Evolutionary conservation across 306 rosid genomes (phyloP), one percentile per base, ranked within the genome.

Genomic region (Sicyos baderoa): DNA sequence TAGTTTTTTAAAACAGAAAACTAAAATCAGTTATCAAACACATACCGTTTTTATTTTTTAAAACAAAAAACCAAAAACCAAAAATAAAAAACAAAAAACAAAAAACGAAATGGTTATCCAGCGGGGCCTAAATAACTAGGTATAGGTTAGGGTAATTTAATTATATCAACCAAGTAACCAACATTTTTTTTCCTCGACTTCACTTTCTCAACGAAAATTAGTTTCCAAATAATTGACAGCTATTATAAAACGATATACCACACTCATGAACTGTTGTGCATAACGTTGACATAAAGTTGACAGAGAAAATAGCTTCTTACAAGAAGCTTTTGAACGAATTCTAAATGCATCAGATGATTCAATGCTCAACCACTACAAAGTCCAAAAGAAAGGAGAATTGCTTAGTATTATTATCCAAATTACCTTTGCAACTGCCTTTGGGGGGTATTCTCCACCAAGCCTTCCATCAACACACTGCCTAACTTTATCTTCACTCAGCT

Each of bases 351-450:
- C 29, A 48, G 14, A 47, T 66, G 16, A 40, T 40, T 40, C 45
- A 40, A 44, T 19, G 54, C 70, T 64, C 52, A 40, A 64, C 54
- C 53, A 19, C 16, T 45, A 18, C 54, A 7, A 45, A 65, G 27
- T 23, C 25, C 6, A 11, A 44, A 65, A 44, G 45, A 22, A 42
- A 44, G 54, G 37, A 65, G 42, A 65, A 13, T 12, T 65, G 40
- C 32, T 12, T 27, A 17, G 49, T n/a, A 70, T 9, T 22, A 70
- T 25, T 22, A 67, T 48, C n/a, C 22, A 37, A 54, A 54, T 51
- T 70, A 70, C 74, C 74, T 70, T 70, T 70, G 74, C 74, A 11
- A 70, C 74, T 9, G 74, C 74, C 63, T 70, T 70, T 35, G 74
- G 74, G 15, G 74, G 74, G 74, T 11, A 70, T 2, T 51, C 74